Base-by-base conservation (phyloP, 352 stramenopile genomes). In the Globisporangium rhizosaccharum region DNA sequence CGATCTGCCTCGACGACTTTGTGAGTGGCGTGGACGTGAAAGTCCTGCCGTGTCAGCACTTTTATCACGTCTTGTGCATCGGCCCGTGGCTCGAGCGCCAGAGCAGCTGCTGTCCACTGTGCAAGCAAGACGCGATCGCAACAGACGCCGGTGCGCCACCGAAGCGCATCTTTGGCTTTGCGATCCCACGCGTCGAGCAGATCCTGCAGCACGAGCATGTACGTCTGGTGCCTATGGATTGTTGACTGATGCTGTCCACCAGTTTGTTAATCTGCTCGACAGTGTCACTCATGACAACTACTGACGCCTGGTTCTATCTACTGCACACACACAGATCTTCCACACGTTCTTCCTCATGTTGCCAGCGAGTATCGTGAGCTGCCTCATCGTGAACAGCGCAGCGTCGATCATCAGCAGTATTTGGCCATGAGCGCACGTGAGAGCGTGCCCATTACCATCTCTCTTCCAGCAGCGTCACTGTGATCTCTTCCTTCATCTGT, bases 51-150 rank as follows among this genome's bases (percentile, higher is more conserved):
- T 96, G 87, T 47, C 77, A 88, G 26, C 87, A 96, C 54, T 88
- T 89, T 56, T 96, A 88, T 56, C 87, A 96, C 53, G 77, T 88
- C 15, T 66, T 85, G 25, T 96, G 87, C 59, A 96, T 96, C 51
- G 83, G 92, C 39, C 82, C 80, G 47, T 96, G 87, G 87, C 78
- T 96, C 10, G 85, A 92, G 52, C 63, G 69, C 8, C 80, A 80
- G 50, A 93, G 83, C 65, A 79, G 82, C 33, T 61, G 75, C 11
- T 96, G 87, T 53, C 87, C 87, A 39, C 76, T 96, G 7, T 96
- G 87, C 66, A 93, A 94, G 39, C 80, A 88, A 44, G 76, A 90
- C 41, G 87, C 85, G 9, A 90, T 94, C 45, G 68, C 77, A 9
- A 76, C 68, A 0, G 71, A 85, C 36, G 66, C 70, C 41, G 73